Base-by-base conservation (phyloP, 495 filamentous ascomycete genomes). In the Daldinia childiae region DNA sequence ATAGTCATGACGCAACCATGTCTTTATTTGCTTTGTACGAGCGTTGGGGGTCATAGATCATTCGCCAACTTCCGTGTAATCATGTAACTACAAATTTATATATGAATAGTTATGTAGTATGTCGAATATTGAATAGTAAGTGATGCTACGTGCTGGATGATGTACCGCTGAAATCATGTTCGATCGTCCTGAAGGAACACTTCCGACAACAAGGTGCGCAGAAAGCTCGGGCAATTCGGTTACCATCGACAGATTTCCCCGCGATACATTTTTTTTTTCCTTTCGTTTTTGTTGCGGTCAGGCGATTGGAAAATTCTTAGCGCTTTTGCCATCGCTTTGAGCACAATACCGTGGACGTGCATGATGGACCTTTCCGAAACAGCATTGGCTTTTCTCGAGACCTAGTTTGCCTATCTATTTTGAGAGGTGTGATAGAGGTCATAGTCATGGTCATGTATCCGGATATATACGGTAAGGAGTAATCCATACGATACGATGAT, bases 1-100 rank as follows among this genome's bases (percentile, higher is more conserved):
- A 52, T 64, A 51, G 56, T 58, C 64, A 72, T 72, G 69, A 72
- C 69, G 69, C 69, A 72, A 68, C 55, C 57, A 17, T 27, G 45
- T 29, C 56, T 57, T 14, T 29, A 27, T 57, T 43, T 67, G 34
- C n/a, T 27, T 38, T 36, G 45, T 63, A 59, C 30, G 38, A 30
- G 48, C 30, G 9, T 8, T 34, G 30, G 54, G 45, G 45, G 48
- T 51, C 21, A 52, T 59, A 48, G 30, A 60, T 59, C 27, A 62
- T 52, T 71, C 50, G 57, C 39, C 39, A 19, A 14, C 50, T 45
- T 57, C 21, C 29, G 30, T 67, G 62, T 48, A 62, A 62, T 59
- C 59, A 29, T 56, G 68, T 71, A n/a, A n/a, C n/a, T n/a, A 71
- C 58, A 12, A 48, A 21, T 26, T 9, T 29, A 19, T 21, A 38